phyloP scores from a whole-genome alignment of 2,329 filamentous ascomycete species.

The Hypoxylon sp. region DNA sequence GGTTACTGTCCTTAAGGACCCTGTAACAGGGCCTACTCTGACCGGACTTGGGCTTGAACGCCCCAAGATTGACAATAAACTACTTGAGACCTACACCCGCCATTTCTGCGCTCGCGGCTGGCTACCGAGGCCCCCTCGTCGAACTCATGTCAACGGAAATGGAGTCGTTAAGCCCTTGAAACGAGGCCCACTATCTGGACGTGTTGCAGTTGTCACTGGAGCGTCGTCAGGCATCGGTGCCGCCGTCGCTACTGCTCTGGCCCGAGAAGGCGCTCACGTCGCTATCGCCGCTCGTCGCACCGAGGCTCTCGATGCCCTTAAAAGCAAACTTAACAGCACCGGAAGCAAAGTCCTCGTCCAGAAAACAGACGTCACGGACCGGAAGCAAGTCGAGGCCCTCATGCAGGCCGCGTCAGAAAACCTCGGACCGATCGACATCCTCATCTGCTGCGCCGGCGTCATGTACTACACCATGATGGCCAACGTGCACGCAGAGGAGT shows the following conservation, averaged over 20 bases:
- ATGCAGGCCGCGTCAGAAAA: conserved; percentile 70
- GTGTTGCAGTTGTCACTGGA: conserved; percentile 83
- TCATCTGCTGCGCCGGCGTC: conserved; percentile 85
- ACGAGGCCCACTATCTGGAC: conserved; percentile 74
- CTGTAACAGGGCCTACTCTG: conserved; percentile 74
- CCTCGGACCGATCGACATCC: conserved; percentile 81
- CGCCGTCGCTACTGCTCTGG: conserved; percentile 78
- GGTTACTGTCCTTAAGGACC: conserved; percentile 81
- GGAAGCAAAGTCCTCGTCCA: conserved; percentile 77
- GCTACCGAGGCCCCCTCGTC: conserved; percentile 74
- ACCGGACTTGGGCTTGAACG: conserved; percentile 68
- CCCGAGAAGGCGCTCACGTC: conserved; percentile 78
- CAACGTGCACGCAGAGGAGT: conserved; percentile 79
- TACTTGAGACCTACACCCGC: conserved; percentile 84
- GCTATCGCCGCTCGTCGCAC: conserved; percentile 79
- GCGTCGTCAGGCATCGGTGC: conserved; percentile 86
- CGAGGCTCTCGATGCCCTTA: conserved; percentile 77
- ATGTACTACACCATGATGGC: conserved; percentile 95
- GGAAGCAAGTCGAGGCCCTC: conserved; percentile 75
- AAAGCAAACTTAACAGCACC: conserved; percentile 69
- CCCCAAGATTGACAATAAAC: conserved; percentile 76
- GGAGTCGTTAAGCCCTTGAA: conserved; percentile 53
- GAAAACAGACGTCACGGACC: conserved; percentile 80
- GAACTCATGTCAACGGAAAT: conserved; percentile 53
- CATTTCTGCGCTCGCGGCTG: conserved; percentile 87